Base-by-base conservation (phyloP, 768 basidiomycete species). In the Pluteus cervinus region DNA sequence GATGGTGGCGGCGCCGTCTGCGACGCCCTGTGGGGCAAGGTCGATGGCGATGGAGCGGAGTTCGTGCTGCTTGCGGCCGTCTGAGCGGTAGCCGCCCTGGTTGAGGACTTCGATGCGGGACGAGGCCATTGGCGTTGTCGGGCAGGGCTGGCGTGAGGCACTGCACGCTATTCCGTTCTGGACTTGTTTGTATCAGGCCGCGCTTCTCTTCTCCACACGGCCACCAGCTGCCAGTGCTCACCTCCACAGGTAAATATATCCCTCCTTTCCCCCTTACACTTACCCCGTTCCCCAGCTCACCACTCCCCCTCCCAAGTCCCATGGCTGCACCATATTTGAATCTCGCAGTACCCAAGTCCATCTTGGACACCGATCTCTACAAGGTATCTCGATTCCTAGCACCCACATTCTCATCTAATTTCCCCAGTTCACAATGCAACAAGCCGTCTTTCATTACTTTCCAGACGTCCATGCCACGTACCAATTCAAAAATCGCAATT, bases 341-440 rank as follows among this genome's bases (percentile, higher is more conserved):
- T 39, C 46, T 63, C 20, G 54, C 55, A 5, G 31, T 63, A 12
- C 67, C 66, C 24, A 52, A 39, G 38, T 92, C 89, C 11, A 66
- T 97, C 36, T 71, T 97, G 30, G 94, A 97, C 58, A 92, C 91
- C 0, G 94, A 97, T 58, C 62, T 94, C 21, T 97, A 97, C 76
- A 98, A 94, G 75, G 90, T 82, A 32, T 16, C 15, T 31, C 36
- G n/a, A 20, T 30, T 5, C 22, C 24, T 18, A 12, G 36, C 30
- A 42, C 30, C 28, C n/a, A 10, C 21, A 29, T 22, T 33, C 39
- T 43, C 22, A 42, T 24, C 42, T 9, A 23, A 24, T 21, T 39
- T 31, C 44, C 18, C 29, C 42, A 94, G 89, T 68, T 96, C 32
- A 87, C 91, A 0, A 98, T 96, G 94, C 94, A 98, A 63, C 86